Base-by-base conservation (phyloP, 73 alveolate genomes). In the Paramecium sonneborni region DNA sequence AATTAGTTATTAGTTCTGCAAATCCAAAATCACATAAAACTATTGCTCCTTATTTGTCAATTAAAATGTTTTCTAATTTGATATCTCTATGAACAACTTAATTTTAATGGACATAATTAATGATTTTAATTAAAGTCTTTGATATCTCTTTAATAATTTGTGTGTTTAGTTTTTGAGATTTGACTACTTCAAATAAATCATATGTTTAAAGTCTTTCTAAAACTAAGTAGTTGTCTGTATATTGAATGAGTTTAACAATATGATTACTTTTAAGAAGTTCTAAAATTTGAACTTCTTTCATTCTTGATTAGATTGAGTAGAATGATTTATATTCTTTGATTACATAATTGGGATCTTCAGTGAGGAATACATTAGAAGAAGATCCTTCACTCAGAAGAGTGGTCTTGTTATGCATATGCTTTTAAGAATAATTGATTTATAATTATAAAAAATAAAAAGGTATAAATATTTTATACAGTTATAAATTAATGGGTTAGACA, bases 21-120 rank as follows among this genome's bases (percentile, higher is more conserved):
- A 39, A 74, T 11, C 87, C 87, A 35, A 74, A 74, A 74, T 74
- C 87, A 74, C 87, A 74, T 23, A 74, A 39, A 74, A 74, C 58
- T 34, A 39, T n/a, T 23, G 21, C 24, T 5, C 87, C 87, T 28
- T 34, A 21, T 34, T 34, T 34, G 26, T 34, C 56, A 18, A 74
- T 37, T 20, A 74, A 39, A 37, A 74, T 37, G 6, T 74, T 74
- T 21, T 74, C 87, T 37, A 74, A 74, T 74, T 74, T 74, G 32
- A 74, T 34, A 15, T 74, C 87, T 39, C 87, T 28, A 39, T 74
- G 87, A 37, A 39, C 87, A 3, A 74, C 58, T 24, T 21, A 18
- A 5, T 74, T 37, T 74, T 74, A 9, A 74, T 74, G 87, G 5
- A 74, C 58, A 34, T 34, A 74, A 28, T 74, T 39, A n/a, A 74